phyloP scores from a whole-genome alignment of 805 yeast genomes.

The Saccharomycopsis synnaedendra region DNA sequence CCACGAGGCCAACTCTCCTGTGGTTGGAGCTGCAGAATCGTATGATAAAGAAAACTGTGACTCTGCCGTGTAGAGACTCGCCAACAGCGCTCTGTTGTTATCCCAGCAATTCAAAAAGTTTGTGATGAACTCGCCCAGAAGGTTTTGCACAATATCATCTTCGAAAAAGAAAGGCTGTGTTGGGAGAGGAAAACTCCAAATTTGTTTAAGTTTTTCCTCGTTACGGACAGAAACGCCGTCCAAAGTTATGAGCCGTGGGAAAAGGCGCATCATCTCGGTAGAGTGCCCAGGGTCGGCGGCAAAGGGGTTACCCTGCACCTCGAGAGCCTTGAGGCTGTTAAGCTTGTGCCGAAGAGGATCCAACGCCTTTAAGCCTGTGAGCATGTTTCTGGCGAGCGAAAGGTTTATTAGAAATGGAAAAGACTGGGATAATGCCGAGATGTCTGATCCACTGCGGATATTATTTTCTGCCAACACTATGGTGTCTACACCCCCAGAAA shows the following conservation, averaged over 20 bases:
- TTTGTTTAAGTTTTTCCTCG: slow-evolving; percentile 42
- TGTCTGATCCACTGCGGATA: slow-evolving; percentile 37
- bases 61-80: slow-evolving; percentile 65
- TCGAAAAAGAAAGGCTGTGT: slow-evolving; percentile 70
- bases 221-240: slow-evolving; percentile 75
- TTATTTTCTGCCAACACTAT: slow-evolving; percentile 60
- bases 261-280: slow-evolving; percentile 51
- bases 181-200: slow-evolving; percentile 44
- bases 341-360: slow-evolving; percentile 75
- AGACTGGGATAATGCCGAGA: slow-evolving; percentile 42
- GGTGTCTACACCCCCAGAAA: slow-evolving; percentile 40
- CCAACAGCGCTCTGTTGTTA: slow-evolving; percentile 51
- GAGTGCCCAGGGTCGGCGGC: slow-evolving; percentile 35
- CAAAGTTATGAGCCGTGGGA: slow-evolving; percentile 71
- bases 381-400: slow-evolving; percentile 67
- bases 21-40: slow-evolving; percentile 54
- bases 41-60: slow-evolving; percentile 78
- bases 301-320: slow-evolving; percentile 73
- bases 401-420: slow-evolving; percentile 72
- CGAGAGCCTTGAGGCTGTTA: slow-evolving; percentile 58
- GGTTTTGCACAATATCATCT: slow-evolving; percentile 52
- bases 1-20: slow-evolving; percentile 28
- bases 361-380: slow-evolving; percentile 44
- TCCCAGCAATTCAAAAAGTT: slow-evolving; percentile 80
- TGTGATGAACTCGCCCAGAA: slow-evolving; percentile 68